phyloP scores from a whole-genome alignment of 208 protist genomes.

The Angomonas ambiguus region DNA sequence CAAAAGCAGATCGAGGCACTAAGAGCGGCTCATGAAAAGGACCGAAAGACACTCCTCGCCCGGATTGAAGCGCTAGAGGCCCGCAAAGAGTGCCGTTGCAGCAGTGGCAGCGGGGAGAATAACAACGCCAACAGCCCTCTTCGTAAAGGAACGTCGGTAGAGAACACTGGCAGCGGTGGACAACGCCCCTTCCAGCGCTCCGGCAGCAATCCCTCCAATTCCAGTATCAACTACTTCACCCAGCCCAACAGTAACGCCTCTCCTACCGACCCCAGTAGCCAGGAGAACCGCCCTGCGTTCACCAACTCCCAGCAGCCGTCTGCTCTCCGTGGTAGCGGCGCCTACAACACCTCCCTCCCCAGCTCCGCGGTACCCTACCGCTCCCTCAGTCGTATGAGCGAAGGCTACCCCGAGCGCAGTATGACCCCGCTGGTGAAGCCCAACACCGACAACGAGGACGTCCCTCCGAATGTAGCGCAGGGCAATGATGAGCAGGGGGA shows the following conservation, averaged over 20 bases:
- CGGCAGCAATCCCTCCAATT: slow-evolving; percentile 9
- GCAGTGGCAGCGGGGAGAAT: not conserved
- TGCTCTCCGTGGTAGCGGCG: not conserved
- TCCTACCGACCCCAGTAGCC: not conserved
- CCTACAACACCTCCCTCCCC: not conserved
- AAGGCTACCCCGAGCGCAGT: slow-evolving; percentile 22
- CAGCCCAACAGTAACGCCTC: not conserved
- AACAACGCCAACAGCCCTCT: not conserved
- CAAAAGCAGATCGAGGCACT: slow-evolving; percentile 26
- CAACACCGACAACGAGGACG: slow-evolving; percentile 27
- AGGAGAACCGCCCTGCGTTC: not conserved
- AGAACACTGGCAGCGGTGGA: not conserved
- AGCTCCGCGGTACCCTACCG: slow-evolving; percentile 9
- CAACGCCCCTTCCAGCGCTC: not conserved
- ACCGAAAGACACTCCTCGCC: slow-evolving; percentile 21
- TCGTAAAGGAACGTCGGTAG: not conserved
- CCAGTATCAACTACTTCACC: slow-evolving; percentile 6
- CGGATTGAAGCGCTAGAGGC: slow-evolving; percentile 60
- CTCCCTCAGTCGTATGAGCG: slow-evolving; percentile 27
- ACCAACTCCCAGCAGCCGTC: too few relatives aligned
- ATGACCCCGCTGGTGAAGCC: slow-evolving; percentile 32
- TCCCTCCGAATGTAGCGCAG: slow-evolving; percentile 47
- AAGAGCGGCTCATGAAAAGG: slow-evolving; percentile 20
- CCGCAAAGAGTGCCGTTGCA: slow-evolving; percentile 38
- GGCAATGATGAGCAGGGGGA: slow-evolving; percentile 51